Base-by-base conservation (phyloP, 768 basidiomycete species). In the Suillus subalutaceus region DNA sequence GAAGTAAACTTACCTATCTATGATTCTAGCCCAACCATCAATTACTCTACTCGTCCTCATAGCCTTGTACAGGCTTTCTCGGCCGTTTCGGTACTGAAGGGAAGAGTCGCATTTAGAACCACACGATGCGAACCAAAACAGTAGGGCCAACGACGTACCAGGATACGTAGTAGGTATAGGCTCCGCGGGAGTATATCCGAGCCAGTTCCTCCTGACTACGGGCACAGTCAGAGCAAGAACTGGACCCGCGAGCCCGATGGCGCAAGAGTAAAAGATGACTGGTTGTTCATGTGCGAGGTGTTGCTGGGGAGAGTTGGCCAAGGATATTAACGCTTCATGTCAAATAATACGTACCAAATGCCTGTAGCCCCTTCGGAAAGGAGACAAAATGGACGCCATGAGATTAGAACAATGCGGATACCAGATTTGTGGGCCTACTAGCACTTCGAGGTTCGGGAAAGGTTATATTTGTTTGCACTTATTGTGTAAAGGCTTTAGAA, bases 271-370 rank as follows among this genome's bases (percentile, higher is more conserved):
- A 83, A 96, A 96, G 77, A 96, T 86, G 77, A 94, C 92, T 37
- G 94, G 94, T 72, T 86, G 88, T 79, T 97, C 94, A 79, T 97
- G 94, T 44, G 94, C 93, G 71, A 90, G 87, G 57, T 91, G 87
- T 94, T 94, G 93, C 94, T 96, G 61, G 12, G 35, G 37, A 37
- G 23, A 44, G 26, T 12, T 26, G n/a, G 32, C 18, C 16, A 26
- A 65, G 43, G 53, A 18, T 32, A 32, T n/a, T 40, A n/a, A 23
- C 16, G 3, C 15, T 23, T 20, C 9, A 7, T 20, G 20, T 15
- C 20, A 18, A 4, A 1, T 10, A 3, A 53, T 18, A 68, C 74
- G 57, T 43, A 78, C 76, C 55, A 77, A 69, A 63, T 76, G 77
- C 70, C 67, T 71, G 55, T 76, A 77, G 26, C 70, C 68, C 59